A percentile compares a stretch with the other conserved stretches of the same genome.
phyloP scores from a whole-genome alignment of 2,329 filamentous ascomycete genomes.

The Elsinoe necatrix region DNA sequence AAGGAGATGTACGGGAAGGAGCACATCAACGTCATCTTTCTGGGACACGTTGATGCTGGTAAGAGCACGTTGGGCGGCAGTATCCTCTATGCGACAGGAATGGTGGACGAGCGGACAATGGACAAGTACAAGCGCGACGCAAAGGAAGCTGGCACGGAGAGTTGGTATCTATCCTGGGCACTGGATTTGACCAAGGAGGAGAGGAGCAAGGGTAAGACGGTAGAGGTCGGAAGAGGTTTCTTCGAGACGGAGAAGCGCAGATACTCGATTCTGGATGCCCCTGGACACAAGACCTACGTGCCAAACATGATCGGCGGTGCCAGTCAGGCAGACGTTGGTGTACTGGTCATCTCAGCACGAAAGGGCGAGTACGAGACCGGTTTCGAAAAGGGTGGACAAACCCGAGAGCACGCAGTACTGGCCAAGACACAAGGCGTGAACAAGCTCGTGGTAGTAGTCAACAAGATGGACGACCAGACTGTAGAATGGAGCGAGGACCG shows the following conservation, averaged over 20 bases:
- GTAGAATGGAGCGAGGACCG: constrained; percentile 92
- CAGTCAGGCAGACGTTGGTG: constrained; percentile 82
- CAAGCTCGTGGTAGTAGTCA: constrained; percentile 88
- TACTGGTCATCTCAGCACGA: constrained; percentile 89
- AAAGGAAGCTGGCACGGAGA: constrained; percentile 91
- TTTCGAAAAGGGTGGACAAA: constrained; percentile 94
- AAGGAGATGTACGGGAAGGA: constrained; percentile 96
- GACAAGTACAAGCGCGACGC: constrained; percentile 97
- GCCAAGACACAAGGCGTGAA: constrained; percentile 98
- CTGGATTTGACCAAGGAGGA: constrained; percentile 96
- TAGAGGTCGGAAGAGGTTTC: constrained; percentile 90
- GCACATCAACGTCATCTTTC: constrained; percentile 91
- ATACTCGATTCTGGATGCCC: constrained; percentile 94
- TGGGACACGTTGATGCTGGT: constrained; percentile 95
- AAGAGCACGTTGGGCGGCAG: constrained; percentile 94
- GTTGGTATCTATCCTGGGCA: constrained; percentile 98
- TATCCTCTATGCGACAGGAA: constrained; percentile 86
- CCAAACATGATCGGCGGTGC: constrained; percentile 84
- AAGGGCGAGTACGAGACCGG: constrained; percentile 99
- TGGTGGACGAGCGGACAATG: constrained; percentile 98
- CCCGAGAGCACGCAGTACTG: constrained; percentile 92
- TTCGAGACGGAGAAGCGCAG: constrained; percentile 95
- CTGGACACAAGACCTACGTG: constrained; percentile 96
- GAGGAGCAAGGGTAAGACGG: constrained; percentile 91
- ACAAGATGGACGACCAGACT: constrained; percentile 98